These are phyloP conservation scores for Kodamaea kakaduensis DNA, from an alignment of 805 yeast species.

Conservation along the genomic window DNA sequence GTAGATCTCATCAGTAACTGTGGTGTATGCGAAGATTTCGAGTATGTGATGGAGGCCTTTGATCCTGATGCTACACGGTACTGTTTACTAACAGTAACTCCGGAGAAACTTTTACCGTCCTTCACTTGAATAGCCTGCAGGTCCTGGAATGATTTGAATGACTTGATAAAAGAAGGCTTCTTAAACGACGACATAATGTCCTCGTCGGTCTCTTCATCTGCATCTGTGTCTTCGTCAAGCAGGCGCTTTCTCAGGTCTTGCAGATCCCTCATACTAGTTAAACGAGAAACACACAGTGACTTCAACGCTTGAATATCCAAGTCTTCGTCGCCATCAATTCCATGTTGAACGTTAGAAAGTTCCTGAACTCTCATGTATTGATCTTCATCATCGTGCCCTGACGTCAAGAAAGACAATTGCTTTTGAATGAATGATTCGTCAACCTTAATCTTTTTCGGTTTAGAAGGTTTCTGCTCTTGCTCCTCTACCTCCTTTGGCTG, in stretches of 20 bases:
- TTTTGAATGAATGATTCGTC: conserved; percentile 55
- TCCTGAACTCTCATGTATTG: conserved; percentile 27
- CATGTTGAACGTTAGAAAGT: conserved; percentile 35
- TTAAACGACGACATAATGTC: conserved; percentile 38
- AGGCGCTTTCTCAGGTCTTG: conserved; percentile 12
- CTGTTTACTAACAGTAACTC: conserved; percentile 51
- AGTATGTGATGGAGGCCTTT: conserved; percentile 54
- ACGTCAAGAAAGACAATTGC: conserved; percentile 50
- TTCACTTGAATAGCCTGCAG: conserved; percentile 39
- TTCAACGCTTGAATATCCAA: conserved; percentile 46
- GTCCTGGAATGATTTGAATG: conserved; percentile 40
- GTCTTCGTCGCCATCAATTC: conserved; percentile 34
- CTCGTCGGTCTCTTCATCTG: conserved; percentile 27
- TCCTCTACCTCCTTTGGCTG: conserved; percentile 9
- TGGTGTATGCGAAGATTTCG: conserved; percentile 27
- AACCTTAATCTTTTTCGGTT: conserved; percentile 32
- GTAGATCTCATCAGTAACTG: conserved; percentile 23
- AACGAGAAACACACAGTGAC: conserved; percentile 32
- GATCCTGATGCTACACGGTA: conserved; percentile 54
- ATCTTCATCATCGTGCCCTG: conserved; percentile 26
- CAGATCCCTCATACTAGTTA: conserved; percentile 23
- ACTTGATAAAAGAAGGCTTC: conserved; percentile 44
- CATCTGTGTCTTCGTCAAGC: conserved; percentile 17
- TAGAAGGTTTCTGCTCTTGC: conserved; percentile 17
- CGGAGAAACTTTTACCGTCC: conserved; percentile 36